Conservation (phyloP, 768 basidiomycete species). For the Naganishia kalamii region DNA sequence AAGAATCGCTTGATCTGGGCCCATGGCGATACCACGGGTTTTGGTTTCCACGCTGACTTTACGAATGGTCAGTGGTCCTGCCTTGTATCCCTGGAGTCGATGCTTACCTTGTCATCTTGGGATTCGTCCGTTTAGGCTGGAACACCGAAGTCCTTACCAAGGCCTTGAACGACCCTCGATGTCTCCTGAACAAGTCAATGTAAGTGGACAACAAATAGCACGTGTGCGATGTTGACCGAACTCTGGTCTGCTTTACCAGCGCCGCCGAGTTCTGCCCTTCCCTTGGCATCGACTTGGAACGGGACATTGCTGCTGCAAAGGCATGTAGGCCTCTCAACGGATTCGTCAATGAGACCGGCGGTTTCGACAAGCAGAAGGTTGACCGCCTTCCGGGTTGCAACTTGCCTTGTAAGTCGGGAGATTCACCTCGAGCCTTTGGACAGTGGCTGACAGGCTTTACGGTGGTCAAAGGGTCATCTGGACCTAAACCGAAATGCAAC, state of each 20-base stretch:
- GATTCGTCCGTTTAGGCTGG: slow-evolving; percentile 50
- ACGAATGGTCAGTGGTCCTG: slow-evolving; percentile 23
- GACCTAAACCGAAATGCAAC: slow-evolving; percentile 15
- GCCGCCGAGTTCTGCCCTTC: slow-evolving; percentile 26
- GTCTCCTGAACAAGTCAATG: slow-evolving; percentile 13
- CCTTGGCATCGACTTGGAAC: slow-evolving; percentile 24
- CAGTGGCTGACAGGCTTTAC: not conserved
- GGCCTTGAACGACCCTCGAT: slow-evolving; percentile 50
- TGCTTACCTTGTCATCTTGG: not conserved
- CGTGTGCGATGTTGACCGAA: not conserved
- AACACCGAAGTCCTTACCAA: slow-evolving; percentile 54
- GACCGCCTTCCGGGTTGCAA: slow-evolving; percentile 22
- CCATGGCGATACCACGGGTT: slow-evolving; percentile 61
- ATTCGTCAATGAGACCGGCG: slow-evolving; percentile 3
- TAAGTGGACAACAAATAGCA: not conserved
- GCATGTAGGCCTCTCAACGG: slow-evolving; percentile 25
- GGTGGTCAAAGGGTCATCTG: slow-evolving; percentile 2
- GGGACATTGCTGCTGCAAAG: slow-evolving; percentile 16
- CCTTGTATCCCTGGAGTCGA: not conserved
- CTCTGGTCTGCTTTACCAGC: not conserved
- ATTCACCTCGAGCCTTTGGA: not conserved
- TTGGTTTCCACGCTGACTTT: slow-evolving; percentile 51
- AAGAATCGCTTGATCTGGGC: slow-evolving; percentile 42
- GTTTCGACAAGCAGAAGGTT: not conserved
- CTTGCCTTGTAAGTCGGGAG: slow-evolving; percentile 11